Percentiles rank a stretch among this genome's conserved stretches.
Conservation (phyloP, 305 asterid species). For the Galium porrigens region DNA sequence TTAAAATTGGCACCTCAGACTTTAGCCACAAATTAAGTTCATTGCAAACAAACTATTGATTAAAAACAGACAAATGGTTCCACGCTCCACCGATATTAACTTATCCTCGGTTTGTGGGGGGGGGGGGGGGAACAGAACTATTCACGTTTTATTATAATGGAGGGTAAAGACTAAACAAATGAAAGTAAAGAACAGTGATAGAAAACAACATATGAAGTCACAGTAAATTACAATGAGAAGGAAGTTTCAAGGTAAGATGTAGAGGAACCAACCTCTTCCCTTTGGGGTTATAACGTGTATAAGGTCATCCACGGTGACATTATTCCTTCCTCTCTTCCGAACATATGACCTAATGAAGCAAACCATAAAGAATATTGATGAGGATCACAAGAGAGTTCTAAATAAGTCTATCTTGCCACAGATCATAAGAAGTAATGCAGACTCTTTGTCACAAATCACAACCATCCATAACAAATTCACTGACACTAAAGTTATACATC, state of each 20-base stretch:
- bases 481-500: not conserved
- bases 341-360: constrained; percentile 36
- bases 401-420: not conserved
- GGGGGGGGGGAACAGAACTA: too few relatives aligned
- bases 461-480: not conserved
- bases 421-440: not conserved
- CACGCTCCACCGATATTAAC: too few relatives aligned
- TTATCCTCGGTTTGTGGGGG: too few relatives aligned
- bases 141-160: not conserved
- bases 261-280: constrained; percentile 44
- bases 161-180: not conserved
- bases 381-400: constrained; percentile 2
- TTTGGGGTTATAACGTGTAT: constrained; percentile 50
- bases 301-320: constrained; percentile 52
- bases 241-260: constrained; percentile 1
- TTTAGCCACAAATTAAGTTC: not conserved
- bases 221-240: not conserved
- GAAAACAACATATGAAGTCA: not conserved
- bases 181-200: not conserved
- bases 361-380: constrained; percentile 5
- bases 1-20: not conserved
- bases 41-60: not conserved
- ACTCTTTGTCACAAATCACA: not conserved
- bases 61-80: not conserved
- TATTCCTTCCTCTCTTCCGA: constrained; percentile 56